Percentiles rank a stretch among this genome's conserved stretches.
phyloP scores from a whole-genome alignment of 345 rosid genomes.

The Salix koriyanagi region DNA sequence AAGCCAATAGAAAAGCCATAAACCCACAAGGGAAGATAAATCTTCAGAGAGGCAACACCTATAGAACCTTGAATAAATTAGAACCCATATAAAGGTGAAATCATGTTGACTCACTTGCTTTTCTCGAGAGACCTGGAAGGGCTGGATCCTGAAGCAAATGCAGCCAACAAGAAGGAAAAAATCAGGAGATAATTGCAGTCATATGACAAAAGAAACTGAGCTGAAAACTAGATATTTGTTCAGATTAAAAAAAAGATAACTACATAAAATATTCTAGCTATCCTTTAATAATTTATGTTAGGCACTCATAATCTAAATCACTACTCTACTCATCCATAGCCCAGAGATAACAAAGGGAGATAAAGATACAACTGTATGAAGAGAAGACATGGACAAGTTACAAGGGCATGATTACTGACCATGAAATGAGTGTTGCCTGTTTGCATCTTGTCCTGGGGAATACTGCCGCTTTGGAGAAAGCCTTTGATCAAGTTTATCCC shows the following conservation, averaged over 20 bases:
- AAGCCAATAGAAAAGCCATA: background rate
- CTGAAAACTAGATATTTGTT: background rate
- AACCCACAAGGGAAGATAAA: background rate
- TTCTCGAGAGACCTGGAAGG: constrained; percentile 51
- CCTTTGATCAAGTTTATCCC: constrained; percentile 75
- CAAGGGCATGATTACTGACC: constrained; percentile 44
- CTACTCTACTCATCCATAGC: background rate
- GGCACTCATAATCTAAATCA: background rate
- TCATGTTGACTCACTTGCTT: constrained; percentile 41
- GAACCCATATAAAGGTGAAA: background rate
- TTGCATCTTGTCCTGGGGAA: constrained; percentile 50
- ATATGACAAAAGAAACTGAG: background rate
- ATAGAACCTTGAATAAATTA: background rate
- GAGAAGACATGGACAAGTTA: background rate
- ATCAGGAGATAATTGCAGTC: background rate
- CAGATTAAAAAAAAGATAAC: background rate
- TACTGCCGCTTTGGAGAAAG: constrained; percentile 55
- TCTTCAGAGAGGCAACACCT: background rate
- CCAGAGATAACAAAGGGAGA: background rate
- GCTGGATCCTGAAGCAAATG: constrained; percentile 56
- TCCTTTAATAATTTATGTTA: background rate
- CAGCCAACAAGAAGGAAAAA: background rate
- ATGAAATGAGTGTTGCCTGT: constrained; percentile 35
- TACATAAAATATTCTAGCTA: background rate
- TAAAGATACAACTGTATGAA: background rate